Evolutionary conservation across 345 rosid genomes (phyloP), one percentile per base, ranked within the genome.

Genomic region (Lagerstroemia speciosa): DNA sequence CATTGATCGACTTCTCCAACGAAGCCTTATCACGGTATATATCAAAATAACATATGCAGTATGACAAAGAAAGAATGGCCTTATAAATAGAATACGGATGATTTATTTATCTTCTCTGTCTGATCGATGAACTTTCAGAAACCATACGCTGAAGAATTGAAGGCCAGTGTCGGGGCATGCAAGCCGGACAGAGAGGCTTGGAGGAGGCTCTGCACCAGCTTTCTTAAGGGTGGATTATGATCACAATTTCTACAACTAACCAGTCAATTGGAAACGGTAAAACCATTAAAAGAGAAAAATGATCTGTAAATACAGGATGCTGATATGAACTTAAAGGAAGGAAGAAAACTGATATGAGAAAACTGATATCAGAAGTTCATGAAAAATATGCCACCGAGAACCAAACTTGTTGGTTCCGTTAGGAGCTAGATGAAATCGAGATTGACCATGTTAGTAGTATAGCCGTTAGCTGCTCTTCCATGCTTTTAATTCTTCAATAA

Each of bases 131-230:
- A 27, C n/a, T 65, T 69, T 68, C 40, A 88, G 93, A 82, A 81
- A 2, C 71, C 81, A 0, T 67, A 68, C 65, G 91, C 80, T 29
- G 83, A 79, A 3, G 79, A 82, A 66, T 71, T 76, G 33, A 86
- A 68, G 81, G 83, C 74, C 24, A 78, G 53, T 0, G 27, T 86
- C 70, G 84, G 68, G 67, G 75, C 37, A 22, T 60, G 74, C 3
- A 81, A 86, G 68, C 84, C 91, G 0, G 87, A 86, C 15, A 72
- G 66, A 57, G 85, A 83, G 73, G 79, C 79, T 7, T 89, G 87
- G 95, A 82, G 71, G 78, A 78, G 74, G 22, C 34, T 82, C 19
- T 89, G 90, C 83, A 69, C 69, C 65, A 72, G 73, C 79, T 86
- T 89, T 67, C 89, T 86, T 71, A 89, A 86, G 83, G 83, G 81